Base-by-base conservation (phyloP, 1,284 basidiomycete species). In the Ceratobasidium sp. region DNA sequence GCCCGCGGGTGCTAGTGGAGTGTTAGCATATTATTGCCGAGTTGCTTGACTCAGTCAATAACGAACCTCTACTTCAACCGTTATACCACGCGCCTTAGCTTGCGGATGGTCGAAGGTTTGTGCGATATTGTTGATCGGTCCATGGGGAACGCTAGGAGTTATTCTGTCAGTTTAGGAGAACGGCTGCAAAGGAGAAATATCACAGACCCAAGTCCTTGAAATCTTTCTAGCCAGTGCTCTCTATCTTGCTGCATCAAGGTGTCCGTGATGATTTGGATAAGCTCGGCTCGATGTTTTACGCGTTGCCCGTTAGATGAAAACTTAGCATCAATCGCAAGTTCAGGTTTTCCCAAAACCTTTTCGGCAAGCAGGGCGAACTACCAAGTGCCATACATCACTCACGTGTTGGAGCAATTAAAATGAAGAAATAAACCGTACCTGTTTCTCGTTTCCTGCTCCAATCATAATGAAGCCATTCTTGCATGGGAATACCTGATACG, bases 81-180 rank as follows among this genome's bases (percentile, higher is more conserved):
- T 89, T 64, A 92, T 88, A 49, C 87, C 86, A 49, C 94, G 86
- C 10, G 92, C 93, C 75, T 91, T 83, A 1, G 91, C 94, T 86
- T 99, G 97, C 1, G 96, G 95, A 86, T 98, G 97, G 60, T 91
- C 90, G 83, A 98, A 98, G 0, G 97, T 97, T 83, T 97, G 92
- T 68, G 89, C 84, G 80, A 99, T 95, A 82, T 96, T 94, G 85
- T 98, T 97, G 86, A 99, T 97, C 18, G 95, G 96, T 20, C 95
- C 95, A 84, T 95, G 95, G 3, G 96, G 96, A 46, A 97, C 89
- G 4, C 95, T 94, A 33, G 9, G 26, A 4, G 3, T 13, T 33
- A 60, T 33, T 33, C 13, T 12, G 13, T 28, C 9, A 60, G 58
- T 33, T 10, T 33, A n/a, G 46, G 18, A 58, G 23, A 23, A 44